Evolutionary conservation across 768 basidiomycete species (phyloP).

Genomic region (Arthromyces matolae): DNA sequence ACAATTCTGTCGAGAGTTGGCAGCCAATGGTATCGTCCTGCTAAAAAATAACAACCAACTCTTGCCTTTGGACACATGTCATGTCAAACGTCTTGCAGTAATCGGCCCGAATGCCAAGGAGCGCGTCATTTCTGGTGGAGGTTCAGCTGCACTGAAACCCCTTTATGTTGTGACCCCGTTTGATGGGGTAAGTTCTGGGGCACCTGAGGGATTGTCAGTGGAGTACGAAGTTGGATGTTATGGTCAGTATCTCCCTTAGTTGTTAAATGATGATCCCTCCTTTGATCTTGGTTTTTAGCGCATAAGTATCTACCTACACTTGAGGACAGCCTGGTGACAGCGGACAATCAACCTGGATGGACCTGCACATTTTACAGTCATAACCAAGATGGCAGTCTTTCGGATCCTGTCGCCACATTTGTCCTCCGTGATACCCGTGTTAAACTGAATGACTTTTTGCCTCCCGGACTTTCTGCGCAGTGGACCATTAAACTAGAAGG

Average conservation of each 20-base stretch:
- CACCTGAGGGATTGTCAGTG: conserved; percentile 47
- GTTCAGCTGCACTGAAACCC: conserved; percentile 70
- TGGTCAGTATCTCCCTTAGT: conserved; percentile 33
- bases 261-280: not conserved
- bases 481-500: conserved; percentile 61
- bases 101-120: conserved; percentile 70
- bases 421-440: conserved; percentile 57
- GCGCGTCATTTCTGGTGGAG: conserved; percentile 68
- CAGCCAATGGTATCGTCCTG: conserved; percentile 61
- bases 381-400: conserved; percentile 43
- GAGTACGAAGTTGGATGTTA: conserved; percentile 63
- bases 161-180: conserved; percentile 64
- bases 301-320: conserved; percentile 69
- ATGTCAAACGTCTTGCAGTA: conserved; percentile 50
- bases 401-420: conserved; percentile 42
- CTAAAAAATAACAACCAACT: conserved; percentile 56
- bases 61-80: conserved; percentile 46
- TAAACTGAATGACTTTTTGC: conserved; percentile 65
- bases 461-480: conserved; percentile 44
- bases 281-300: conserved; percentile 31
- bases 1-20: conserved; percentile 51
- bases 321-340: conserved; percentile 53
- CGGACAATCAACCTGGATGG: conserved; percentile 57
- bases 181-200: conserved; percentile 51
- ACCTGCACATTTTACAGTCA: conserved; percentile 60